A percentile compares a stretch with the other conserved stretches of the same genome.
Conservation (phyloP, 2,329 filamentous ascomycete species). For the Macrophomina pseudophaseolina region DNA sequence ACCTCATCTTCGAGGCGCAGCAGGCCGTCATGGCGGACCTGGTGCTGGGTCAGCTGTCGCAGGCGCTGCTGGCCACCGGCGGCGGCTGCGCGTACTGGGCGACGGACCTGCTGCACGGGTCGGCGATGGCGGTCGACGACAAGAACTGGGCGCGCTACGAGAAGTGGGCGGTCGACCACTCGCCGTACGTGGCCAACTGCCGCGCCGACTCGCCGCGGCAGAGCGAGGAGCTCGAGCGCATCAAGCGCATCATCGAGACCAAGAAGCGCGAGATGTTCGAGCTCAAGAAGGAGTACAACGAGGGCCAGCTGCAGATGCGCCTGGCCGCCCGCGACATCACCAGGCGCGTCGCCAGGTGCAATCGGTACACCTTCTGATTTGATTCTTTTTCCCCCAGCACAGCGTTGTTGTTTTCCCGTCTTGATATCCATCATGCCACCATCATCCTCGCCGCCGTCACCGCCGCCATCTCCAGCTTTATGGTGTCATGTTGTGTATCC, state of each 20-base stretch:
- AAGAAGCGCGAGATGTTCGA: slow-evolving; percentile 28
- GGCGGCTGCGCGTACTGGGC: slow-evolving; percentile 26
- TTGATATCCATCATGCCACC: neutral
- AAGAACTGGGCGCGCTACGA: slow-evolving; percentile 28
- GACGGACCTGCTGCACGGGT: slow-evolving; percentile 26
- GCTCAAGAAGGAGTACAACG: slow-evolving; percentile 27
- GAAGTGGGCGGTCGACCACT: slow-evolving; percentile 28
- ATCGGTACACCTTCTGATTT: slow-evolving; percentile 26
- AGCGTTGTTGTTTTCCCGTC: neutral
- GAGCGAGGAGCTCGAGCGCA: slow-evolving; percentile 25
- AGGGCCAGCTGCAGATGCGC: slow-evolving; percentile 28
- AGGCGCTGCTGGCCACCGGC: slow-evolving; percentile 23
- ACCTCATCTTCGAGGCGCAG: slow-evolving; percentile 26
- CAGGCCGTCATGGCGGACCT: slow-evolving; percentile 28
- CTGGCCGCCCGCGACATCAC: slow-evolving; percentile 26
- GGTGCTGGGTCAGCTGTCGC: slow-evolving; percentile 20
- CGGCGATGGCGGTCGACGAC: slow-evolving; percentile 23
- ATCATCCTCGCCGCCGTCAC: neutral
- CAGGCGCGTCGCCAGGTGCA: slow-evolving; percentile 24
- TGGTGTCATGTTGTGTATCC: neutral
- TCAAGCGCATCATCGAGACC: slow-evolving; percentile 27
- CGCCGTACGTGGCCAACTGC: slow-evolving; percentile 27
- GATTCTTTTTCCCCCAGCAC: neutral
- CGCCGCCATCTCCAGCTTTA: neutral
- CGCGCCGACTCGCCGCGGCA: slow-evolving; percentile 25